Evolutionary conservation across 1,139 yeast genomes (phyloP).

Genomic region (Kodamaea anthophila): DNA sequence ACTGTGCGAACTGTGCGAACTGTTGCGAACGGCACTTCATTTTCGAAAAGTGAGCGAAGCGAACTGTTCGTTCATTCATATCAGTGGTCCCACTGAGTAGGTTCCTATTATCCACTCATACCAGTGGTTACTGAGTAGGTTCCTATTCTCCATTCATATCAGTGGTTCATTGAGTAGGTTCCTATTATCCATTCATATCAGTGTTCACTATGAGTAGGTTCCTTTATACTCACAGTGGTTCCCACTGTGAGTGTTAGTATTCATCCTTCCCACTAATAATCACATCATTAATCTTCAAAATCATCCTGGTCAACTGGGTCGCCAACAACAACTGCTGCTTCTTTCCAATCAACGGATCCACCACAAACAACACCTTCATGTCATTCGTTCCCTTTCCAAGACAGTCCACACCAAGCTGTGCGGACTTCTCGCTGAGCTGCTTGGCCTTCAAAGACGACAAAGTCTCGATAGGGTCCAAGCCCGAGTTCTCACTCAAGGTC

Average conservation of each 20-base stretch:
- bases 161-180: neutral
- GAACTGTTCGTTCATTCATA: too few species aligned
- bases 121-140: neutral
- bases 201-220: neutral
- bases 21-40: too few species aligned
- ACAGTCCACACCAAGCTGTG: constrained; percentile 89
- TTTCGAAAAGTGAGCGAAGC: too few species aligned
- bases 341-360: constrained; percentile 96
- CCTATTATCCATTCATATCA: too few species aligned
- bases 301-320: constrained; percentile 96
- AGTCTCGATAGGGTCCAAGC: constrained; percentile 88
- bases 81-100: too few species aligned
- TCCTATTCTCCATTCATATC: constrained; percentile 1
- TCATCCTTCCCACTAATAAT: constrained; percentile 87
- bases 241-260: too few species aligned
- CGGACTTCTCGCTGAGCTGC: constrained; percentile 67
- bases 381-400: constrained; percentile 80
- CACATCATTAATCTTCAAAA: constrained; percentile 91
- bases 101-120: neutral
- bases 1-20: too few species aligned
- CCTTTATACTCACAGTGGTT: constrained; percentile 1
- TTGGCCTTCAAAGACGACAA: constrained; percentile 77
- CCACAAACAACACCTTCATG: constrained; percentile 90
- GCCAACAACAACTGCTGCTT: constrained; percentile 93
- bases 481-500: constrained; percentile 95